Evolutionary conservation across 495 filamentous ascomycete species (phyloP).

Genomic region (Penicillium cosmopolitanum): DNA sequence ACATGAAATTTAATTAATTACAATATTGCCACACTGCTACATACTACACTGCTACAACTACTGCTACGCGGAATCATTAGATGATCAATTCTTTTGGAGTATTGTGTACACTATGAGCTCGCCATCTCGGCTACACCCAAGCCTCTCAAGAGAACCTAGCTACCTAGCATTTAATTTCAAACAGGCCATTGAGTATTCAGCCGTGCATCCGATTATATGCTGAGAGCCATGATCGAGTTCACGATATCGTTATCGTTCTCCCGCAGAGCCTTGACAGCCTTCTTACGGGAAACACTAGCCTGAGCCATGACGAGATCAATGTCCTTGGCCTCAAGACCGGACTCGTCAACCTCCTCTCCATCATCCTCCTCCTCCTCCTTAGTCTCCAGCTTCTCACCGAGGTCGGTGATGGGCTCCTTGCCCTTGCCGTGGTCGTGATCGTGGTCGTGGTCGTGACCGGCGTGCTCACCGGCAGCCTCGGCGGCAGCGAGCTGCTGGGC

Average conservation of each 20-base stretch:
- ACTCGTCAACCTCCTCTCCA: slow-evolving; percentile 91
- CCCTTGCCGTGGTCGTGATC: slow-evolving; percentile 78
- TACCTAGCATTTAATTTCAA: slow-evolving; percentile 6
- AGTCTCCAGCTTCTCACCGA: slow-evolving; percentile 79
- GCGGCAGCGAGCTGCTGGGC: slow-evolving; percentile 86
- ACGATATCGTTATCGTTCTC: slow-evolving; percentile 99
- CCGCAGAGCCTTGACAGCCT: slow-evolving; percentile 97
- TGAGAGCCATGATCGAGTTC: slow-evolving; percentile 99
- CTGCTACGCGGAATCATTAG: background rate
- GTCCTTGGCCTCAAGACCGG: slow-evolving; percentile 95
- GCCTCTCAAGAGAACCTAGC: slow-evolving; percentile 31
- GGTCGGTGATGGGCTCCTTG: slow-evolving; percentile 66
- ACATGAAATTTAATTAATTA: too few relatives aligned
- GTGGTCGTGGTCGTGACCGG: slow-evolving; percentile 72
- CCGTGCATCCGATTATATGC: slow-evolving; percentile 65
- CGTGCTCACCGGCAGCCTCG: slow-evolving; percentile 78
- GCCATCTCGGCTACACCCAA: slow-evolving; percentile 36
- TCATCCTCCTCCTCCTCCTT: slow-evolving; percentile 90
- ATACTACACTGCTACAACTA: too few relatives aligned
- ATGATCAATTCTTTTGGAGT: slow-evolving; percentile 45
- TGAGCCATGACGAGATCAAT: slow-evolving; percentile 99
- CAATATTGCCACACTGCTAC: too few relatives aligned
- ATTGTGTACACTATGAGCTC: slow-evolving; percentile 48
- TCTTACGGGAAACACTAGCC: slow-evolving; percentile 93
- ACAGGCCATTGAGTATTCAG: slow-evolving; percentile 1